Evolutionary conservation across 1,284 basidiomycete genomes (phyloP).

Genomic region (Pseudozyma thailandica): DNA sequence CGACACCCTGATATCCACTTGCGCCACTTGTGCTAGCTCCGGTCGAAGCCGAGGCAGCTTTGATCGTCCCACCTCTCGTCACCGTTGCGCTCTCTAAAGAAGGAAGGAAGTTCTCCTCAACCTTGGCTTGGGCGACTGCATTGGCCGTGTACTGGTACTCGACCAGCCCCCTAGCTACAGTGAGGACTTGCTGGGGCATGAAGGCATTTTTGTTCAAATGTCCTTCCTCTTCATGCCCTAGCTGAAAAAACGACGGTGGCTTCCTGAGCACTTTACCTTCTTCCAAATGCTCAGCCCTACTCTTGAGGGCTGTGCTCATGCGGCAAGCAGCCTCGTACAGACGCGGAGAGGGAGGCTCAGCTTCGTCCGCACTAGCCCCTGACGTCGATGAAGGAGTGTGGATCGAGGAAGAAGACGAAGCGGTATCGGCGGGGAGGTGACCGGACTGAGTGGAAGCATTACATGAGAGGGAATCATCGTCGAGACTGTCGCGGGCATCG

Average conservation of each 20-base stretch:
- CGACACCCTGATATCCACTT: background rate
- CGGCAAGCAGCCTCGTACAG: slow-evolving; percentile 27
- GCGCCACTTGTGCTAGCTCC: background rate
- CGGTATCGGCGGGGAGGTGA: slow-evolving; percentile 35
- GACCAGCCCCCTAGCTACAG: slow-evolving; percentile 46
- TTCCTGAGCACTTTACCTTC: slow-evolving; percentile 38
- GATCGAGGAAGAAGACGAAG: slow-evolving; percentile 43
- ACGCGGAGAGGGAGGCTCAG: slow-evolving; percentile 43
- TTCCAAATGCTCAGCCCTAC: slow-evolving; percentile 24
- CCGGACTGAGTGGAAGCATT: slow-evolving; percentile 43
- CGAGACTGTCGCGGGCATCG: slow-evolving; percentile 26
- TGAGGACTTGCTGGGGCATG: slow-evolving; percentile 51
- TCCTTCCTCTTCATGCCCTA: slow-evolving; percentile 57
- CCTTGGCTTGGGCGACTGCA: slow-evolving; percentile 14
- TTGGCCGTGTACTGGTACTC: slow-evolving; percentile 35
- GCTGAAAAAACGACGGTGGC: slow-evolving; percentile 53
- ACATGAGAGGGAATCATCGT: slow-evolving; percentile 34
- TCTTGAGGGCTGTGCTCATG: slow-evolving; percentile 35
- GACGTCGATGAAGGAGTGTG: slow-evolving; percentile 50
- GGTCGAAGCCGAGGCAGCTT: slow-evolving; percentile 10
- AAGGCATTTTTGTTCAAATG: slow-evolving; percentile 34
- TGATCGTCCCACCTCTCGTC: slow-evolving; percentile 19
- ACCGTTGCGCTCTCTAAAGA: too few relatives aligned
- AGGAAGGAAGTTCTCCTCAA: slow-evolving; percentile 22
- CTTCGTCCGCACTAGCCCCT: slow-evolving; percentile 45